phyloP scores from a whole-genome alignment of 371 early-diverging fungal species.

The Mucor ambiguus region DNA sequence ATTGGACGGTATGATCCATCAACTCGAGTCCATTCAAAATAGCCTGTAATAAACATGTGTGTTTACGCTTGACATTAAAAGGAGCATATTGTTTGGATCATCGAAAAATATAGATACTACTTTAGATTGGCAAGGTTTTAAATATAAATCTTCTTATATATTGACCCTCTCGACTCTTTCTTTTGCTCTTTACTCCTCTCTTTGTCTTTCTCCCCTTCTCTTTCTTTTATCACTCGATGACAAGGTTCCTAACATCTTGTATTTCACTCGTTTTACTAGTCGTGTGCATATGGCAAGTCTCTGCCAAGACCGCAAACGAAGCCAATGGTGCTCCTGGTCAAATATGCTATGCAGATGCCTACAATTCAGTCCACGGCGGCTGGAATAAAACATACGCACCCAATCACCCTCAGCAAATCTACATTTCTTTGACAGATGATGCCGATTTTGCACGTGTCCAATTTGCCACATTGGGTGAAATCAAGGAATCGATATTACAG shows the following conservation, averaged over 20 bases:
- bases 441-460: constrained; percentile 39
- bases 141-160: no score
- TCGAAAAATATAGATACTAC: background rate
- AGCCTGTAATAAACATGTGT: constrained; percentile 7
- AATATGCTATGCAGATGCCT: constrained; percentile 24
- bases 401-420: constrained; percentile 48
- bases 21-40: constrained; percentile 9
- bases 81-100: constrained; percentile 1
- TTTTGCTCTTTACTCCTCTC: background rate
- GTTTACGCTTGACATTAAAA: constrained; percentile 2
- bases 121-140: background rate
- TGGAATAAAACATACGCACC: constrained; percentile 30
- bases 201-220: background rate
- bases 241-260: background rate
- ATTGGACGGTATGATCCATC: constrained; percentile 31
- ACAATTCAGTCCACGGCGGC: constrained; percentile 14
- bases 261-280: background rate
- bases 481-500: constrained; percentile 24
- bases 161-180: background rate
- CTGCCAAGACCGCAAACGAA: background rate
- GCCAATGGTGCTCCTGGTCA: constrained; percentile 22
- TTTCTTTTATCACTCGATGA: background rate
- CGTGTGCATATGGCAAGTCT: background rate
- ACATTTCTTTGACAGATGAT: constrained; percentile 38
- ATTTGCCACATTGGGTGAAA: constrained; percentile 37